phyloP scores from a whole-genome alignment of 139 green algal genomes.

The Pleodorina starrii region DNA sequence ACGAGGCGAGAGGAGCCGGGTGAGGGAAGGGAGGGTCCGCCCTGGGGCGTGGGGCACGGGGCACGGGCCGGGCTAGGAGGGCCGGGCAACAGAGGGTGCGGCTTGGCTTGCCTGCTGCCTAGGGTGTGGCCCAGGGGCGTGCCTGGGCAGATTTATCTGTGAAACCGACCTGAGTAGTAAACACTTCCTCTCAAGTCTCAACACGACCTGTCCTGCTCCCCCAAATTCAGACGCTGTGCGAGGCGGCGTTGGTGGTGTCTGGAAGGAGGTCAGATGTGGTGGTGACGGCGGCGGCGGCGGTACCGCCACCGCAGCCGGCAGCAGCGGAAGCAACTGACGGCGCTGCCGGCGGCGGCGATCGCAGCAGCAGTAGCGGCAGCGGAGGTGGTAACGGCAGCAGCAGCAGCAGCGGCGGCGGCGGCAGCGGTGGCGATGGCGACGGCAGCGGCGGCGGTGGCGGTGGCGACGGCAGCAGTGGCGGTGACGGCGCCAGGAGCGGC shows the following conservation, averaged over 20 bases:
- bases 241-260: constrained; percentile 22
- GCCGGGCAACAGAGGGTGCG: too few relatives aligned
- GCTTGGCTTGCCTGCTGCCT: too few relatives aligned
- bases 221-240: neutral
- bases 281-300: neutral
- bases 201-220: too few relatives aligned
- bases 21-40: neutral
- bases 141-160: too few relatives aligned
- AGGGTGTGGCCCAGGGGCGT: too few relatives aligned
- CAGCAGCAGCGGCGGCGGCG: too few relatives aligned
- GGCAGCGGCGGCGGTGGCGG: neutral
- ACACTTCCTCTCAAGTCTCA: too few relatives aligned
- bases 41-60: too few relatives aligned
- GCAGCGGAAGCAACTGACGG: neutral
- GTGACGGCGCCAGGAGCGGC: neutral
- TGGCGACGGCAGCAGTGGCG: neutral
- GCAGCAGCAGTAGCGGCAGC: neutral
- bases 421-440: too few relatives aligned
- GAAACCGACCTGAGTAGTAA: too few relatives aligned
- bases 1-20: neutral
- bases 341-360: neutral
- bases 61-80: too few relatives aligned
- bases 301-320: neutral
- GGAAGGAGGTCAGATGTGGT: constrained; percentile 2
- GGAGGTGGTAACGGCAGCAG: too few relatives aligned